Evolutionary conservation across 2,329 filamentous ascomycete genomes (phyloP).

Genomic region (Fusarium austroafricanum): DNA sequence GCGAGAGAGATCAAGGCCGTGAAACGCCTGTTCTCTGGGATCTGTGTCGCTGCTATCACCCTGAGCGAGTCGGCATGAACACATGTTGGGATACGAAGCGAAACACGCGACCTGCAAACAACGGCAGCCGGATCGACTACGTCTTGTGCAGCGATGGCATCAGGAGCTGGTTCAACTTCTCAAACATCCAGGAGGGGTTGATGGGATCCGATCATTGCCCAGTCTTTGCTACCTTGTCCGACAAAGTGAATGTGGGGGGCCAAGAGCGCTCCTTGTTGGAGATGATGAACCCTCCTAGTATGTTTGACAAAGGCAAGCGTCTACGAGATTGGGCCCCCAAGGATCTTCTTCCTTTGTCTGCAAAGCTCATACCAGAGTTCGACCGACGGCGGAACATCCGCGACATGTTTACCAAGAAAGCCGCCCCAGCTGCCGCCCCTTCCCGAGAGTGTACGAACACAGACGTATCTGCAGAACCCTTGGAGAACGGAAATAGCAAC

Average conservation of each 20-base stretch:
- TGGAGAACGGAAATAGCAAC: neutral
- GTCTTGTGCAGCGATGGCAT: constrained; percentile 84
- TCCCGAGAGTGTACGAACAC: constrained; percentile 11
- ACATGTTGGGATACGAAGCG: constrained; percentile 97
- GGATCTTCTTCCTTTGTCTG: constrained; percentile 79
- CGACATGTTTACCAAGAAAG: constrained; percentile 81
- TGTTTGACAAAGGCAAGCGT: constrained; percentile 76
- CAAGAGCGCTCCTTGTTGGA: constrained; percentile 70
- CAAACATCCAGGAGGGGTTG: constrained; percentile 92
- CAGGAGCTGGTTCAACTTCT: constrained; percentile 80
- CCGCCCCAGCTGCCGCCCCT: constrained; percentile 14
- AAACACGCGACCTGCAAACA: constrained; percentile 96
- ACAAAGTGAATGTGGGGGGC: constrained; percentile 66
- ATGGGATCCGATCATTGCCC: constrained; percentile 98
- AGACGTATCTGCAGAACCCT: neutral
- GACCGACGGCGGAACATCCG: constrained; percentile 85
- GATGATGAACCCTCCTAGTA: constrained; percentile 79
- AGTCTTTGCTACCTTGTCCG: constrained; percentile 80
- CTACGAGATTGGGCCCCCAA: constrained; percentile 74
- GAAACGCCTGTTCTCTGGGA: constrained; percentile 83
- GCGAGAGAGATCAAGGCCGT: constrained; percentile 74
- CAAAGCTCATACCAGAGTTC: constrained; percentile 88
- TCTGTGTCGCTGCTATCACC: constrained; percentile 84
- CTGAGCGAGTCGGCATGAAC: constrained; percentile 87
- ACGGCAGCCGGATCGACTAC: constrained; percentile 93